phyloP scores from a whole-genome alignment of 1,139 yeast species.

The Yamadazyma oceani region DNA sequence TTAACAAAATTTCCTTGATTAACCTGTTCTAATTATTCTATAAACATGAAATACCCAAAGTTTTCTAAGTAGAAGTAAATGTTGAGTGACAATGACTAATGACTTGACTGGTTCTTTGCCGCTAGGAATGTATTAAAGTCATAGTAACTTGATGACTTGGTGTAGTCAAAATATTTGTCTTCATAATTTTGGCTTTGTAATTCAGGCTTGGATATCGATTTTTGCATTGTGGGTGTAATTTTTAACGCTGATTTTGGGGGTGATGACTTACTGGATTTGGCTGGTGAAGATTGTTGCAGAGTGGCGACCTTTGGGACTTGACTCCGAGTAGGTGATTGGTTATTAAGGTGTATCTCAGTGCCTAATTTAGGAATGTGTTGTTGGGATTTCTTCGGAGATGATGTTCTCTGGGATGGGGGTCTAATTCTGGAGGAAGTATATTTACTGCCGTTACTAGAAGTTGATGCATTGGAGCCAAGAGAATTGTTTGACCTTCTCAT shows the following conservation, averaged over 20 bases:
- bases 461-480: constrained; percentile 6
- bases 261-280: background rate
- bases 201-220: background rate
- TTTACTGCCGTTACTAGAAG: constrained; percentile 11
- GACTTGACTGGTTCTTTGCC: constrained; percentile 18
- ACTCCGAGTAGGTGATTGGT: background rate
- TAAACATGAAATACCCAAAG: too few relatives aligned
- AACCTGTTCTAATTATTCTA: too few relatives aligned
- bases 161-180: constrained; percentile 31
- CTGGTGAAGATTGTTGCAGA: background rate
- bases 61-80: too few relatives aligned
- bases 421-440: constrained; percentile 23
- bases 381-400: background rate
- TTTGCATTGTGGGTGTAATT: background rate
- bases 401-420: constrained; percentile 12
- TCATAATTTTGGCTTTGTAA: constrained; percentile 6
- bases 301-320: background rate
- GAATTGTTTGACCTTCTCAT: constrained; percentile 8
- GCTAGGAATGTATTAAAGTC: constrained; percentile 42
- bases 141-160: constrained; percentile 22
- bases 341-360: too few relatives aligned
- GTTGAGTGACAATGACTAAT: constrained; percentile 1
- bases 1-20: too few relatives aligned
- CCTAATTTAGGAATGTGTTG: too few relatives aligned
- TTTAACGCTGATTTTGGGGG: background rate